Base-by-base conservation (phyloP, 2,329 filamentous ascomycete genomes). In the Arachnomyces sp. region DNA sequence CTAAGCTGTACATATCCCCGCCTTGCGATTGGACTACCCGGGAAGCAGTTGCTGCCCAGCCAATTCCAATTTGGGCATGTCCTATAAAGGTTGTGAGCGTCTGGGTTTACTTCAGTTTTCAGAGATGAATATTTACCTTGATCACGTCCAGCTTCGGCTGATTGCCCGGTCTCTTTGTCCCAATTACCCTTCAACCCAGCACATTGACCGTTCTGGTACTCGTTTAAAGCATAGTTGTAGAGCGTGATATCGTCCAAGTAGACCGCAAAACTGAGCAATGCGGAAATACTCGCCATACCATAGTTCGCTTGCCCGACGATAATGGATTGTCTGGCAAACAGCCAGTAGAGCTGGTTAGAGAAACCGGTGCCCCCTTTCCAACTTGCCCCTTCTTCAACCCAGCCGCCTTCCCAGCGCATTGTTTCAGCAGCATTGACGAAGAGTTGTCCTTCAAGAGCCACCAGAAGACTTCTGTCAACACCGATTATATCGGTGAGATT, bases 381-480 rank as follows among this genome's bases (percentile, higher is more conserved):
- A n/a, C 40, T 50, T 0, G 61, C 54, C 2, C 63, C 61, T 2
- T 44, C 18, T 41, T 69, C 65, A 0, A 50, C 49, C 65, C 65
- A 68, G 15, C 52, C 50, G 6, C 62, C 64, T 43, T 68, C 65
- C 61, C 63, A 67, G 21, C 64, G 57, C 62, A 69, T 65, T 21
- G 69, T 66, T 48, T 68, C 66, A 1, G 63, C 66, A 0, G 65
- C 64, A 28, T 69, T 69, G 14, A 56, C 63, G 7, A 68, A 56
- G 12, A 68, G n/a, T n/a, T n/a, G n/a, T n/a, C n/a, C n/a, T n/a
- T n/a, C n/a, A n/a, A n/a, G n/a, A n/a, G n/a, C n/a, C n/a, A n/a
- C n/a, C n/a, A n/a, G n/a, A n/a, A n/a, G n/a, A n/a, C n/a, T n/a
- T n/a, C n/a, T n/a, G n/a, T n/a, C n/a, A n/a, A n/a, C n/a, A n/a